Conservation (phyloP, 108 stramenopile genomes). For the Seminavis robusta region DNA sequence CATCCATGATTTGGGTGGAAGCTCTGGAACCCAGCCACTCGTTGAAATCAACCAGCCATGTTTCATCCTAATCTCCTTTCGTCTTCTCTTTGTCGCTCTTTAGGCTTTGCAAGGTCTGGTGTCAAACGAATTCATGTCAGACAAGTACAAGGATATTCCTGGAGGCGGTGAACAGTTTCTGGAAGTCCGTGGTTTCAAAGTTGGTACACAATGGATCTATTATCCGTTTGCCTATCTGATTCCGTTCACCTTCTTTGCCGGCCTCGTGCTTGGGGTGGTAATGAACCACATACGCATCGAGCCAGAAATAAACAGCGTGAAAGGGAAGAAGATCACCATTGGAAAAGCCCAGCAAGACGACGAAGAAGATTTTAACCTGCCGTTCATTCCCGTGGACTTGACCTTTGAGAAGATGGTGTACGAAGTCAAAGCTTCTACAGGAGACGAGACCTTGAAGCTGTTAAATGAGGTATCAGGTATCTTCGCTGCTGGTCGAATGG, state of each 20-base stretch:
- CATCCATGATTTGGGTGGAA: conserved; percentile 43
- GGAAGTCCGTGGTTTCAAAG: too few relatives aligned
- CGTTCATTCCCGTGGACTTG: conserved; percentile 57
- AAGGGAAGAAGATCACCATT: conserved; percentile 11
- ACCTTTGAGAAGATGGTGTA: conserved; percentile 63
- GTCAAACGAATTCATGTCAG: conserved; percentile 35
- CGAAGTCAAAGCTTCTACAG: conserved; percentile 58
- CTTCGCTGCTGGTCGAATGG: conserved; percentile 55
- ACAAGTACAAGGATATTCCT: conserved; percentile 26
- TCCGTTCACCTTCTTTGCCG: conserved; percentile 31
- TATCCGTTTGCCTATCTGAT: conserved; percentile 25
- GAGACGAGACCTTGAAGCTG: conserved; percentile 45
- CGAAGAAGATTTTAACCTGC: conserved; percentile 7
- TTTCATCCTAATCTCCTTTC: too few relatives aligned
- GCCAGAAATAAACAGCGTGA: conserved; percentile 1
- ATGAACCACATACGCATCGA: conserved; percentile 8
- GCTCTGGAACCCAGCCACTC: too few relatives aligned
- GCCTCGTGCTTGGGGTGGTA: conserved; percentile 10
- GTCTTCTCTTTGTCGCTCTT: too few relatives aligned
- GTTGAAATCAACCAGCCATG: too few relatives aligned
- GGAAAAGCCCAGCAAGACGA: conserved; percentile 3
- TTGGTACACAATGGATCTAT: too few relatives aligned
- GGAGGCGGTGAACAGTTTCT: conserved; percentile 12
- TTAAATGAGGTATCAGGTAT: conserved; percentile 55
- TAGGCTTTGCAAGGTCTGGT: conserved; percentile 13